Conservation (phyloP, 441 rosid species). For the Pelargonium australe region DNA sequence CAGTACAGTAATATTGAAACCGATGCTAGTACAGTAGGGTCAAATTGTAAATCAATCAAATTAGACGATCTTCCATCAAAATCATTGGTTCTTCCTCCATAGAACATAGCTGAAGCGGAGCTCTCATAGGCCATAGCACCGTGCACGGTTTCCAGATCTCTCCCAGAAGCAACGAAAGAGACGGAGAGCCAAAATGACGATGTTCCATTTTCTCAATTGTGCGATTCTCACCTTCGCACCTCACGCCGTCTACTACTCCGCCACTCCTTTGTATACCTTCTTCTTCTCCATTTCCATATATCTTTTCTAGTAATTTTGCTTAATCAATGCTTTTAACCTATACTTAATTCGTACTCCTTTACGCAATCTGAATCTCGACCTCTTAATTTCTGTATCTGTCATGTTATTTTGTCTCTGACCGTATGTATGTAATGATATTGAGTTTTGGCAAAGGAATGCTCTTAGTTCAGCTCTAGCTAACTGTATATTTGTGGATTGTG, state of each 20-base stretch:
- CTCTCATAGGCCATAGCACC: too few species aligned
- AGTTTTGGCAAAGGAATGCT: background rate
- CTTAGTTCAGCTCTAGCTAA: background rate
- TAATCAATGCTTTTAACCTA: background rate
- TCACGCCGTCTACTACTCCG: constrained; percentile 97
- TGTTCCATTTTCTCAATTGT: constrained; percentile 95
- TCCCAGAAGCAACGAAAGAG: background rate
- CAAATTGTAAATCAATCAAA: too few species aligned
- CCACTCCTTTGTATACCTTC: constrained; percentile 55
- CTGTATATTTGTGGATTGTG: background rate
- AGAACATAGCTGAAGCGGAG: too few species aligned
- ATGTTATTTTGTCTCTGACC: background rate
- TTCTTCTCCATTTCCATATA: background rate
- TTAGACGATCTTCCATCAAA: too few species aligned
- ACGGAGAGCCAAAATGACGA: constrained; percentile 45
- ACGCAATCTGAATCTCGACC: background rate
- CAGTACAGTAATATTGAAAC: too few species aligned
- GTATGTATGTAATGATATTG: background rate
- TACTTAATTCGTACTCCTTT: background rate
- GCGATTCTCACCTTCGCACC: constrained; percentile 96
- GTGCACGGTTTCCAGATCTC: background rate
- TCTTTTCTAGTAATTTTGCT: background rate
- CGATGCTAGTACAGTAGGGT: too few species aligned
- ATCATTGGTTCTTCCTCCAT: too few species aligned
- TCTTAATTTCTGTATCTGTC: background rate